Evolutionary conservation across 768 basidiomycete species (phyloP), one percentile per base, ranked within the genome.

Genomic region (Podaxis sp.): DNA sequence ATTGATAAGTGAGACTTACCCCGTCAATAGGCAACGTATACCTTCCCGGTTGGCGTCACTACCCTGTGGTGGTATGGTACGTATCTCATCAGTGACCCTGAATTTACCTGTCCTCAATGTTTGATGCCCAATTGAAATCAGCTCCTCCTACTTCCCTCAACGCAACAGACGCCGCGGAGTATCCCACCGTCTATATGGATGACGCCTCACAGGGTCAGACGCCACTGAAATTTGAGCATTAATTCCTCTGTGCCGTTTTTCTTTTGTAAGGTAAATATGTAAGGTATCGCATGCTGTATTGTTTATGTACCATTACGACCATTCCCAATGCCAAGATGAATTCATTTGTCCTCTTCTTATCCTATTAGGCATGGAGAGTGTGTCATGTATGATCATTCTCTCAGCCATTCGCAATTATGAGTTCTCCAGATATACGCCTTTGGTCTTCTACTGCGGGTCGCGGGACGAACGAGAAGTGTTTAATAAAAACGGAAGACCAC

Each of bases 1-100:
- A 40, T 40, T 17, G 37, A 28, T 51, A 41, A 33, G 13, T 62
- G 56, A 56, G 52, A 26, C 6, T 17, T 37, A 24, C 49, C 4
- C n/a, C 30, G 26, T 49, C 30, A 49, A 58, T 56, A 87, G 82
- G 89, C 86, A 8, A 79, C 75, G 0, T 87, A 87, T 71, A 87
- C 87, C 8, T 91, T 91, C 77, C 88, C 88, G 3, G 87, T 89
- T 10, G 89, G 89, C 37, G 84, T 90, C n/a, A 80, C 79, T 4
- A 82, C 80, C n/a, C 66, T 80, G 13, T 80, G 77, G 78, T 80
- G 78, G 79, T 80, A 74, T 62, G 78, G 76, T 67, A 68, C 70
- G 68, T 64, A 58, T 37, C 52, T 54, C 26, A 52, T 63, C 6
- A 3, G 20, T 24, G 3, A 28, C 37, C 11, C 26, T 40, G 3